These are phyloP conservation scores for Stemphylium lycopersici DNA, from an alignment of 2,329 filamentous ascomycete genomes.

Conservation along the genomic window DNA sequence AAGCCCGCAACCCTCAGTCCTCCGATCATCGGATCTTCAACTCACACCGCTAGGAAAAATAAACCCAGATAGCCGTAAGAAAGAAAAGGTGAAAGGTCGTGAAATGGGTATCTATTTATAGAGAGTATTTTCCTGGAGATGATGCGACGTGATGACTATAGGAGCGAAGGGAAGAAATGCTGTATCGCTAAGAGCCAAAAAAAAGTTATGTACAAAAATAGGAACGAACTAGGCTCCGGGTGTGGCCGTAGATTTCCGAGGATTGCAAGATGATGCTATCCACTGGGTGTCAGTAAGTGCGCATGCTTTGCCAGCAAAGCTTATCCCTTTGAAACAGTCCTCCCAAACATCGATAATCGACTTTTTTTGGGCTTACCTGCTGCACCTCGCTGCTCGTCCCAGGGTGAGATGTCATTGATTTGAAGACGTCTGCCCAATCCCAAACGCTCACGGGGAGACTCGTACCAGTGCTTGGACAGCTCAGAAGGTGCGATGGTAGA, in stretches of 20 bases:
- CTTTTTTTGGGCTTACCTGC: constrained; percentile 40
- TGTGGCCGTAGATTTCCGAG: neutral
- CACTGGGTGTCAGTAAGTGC: constrained; percentile 9
- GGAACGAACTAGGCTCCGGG: neutral
- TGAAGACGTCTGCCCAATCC: constrained; percentile 45
- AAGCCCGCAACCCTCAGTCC: too few relatives aligned
- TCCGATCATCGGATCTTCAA: too few relatives aligned
- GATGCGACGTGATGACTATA: too few relatives aligned
- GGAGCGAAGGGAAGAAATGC: neutral
- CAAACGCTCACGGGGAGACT: constrained; percentile 45
- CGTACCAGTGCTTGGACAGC: constrained; percentile 46
- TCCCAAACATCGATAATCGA: constrained; percentile 35
- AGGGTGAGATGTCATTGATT: constrained; percentile 42
- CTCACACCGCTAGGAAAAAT: too few relatives aligned
- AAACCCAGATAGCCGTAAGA: too few relatives aligned
- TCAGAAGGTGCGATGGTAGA: constrained; percentile 44
- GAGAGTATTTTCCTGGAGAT: too few relatives aligned
- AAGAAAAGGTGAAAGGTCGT: too few relatives aligned
- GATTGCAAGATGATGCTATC: constrained; percentile 10
- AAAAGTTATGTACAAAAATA: neutral
- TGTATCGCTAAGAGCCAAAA: constrained; percentile 2
- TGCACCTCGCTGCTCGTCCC: constrained; percentile 29
- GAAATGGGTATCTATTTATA: too few relatives aligned
- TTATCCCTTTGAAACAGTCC: constrained; percentile 13
- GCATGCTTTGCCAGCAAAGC: constrained; percentile 11